Base-by-base conservation (phyloP, 306 rosid genomes). In the Vigna nakashimae region DNA sequence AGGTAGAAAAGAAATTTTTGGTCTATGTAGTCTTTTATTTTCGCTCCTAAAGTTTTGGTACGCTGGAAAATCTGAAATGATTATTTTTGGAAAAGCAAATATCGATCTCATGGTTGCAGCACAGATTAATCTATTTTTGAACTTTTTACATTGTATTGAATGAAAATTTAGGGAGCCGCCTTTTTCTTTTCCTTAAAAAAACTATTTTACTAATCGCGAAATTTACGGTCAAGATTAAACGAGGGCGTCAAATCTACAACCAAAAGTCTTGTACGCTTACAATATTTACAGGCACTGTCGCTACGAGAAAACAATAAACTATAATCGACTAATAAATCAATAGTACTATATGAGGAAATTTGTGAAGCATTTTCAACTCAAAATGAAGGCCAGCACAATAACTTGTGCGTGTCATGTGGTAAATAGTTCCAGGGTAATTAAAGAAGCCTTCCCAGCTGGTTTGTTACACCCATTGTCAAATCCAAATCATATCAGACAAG, bases 1-100 rank as follows among this genome's bases (percentile, higher is more conserved):
- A 40, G 22, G 62, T 48, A 26, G 30, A 49, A 6, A 34, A 60
- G 63, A 63, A 38, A 24, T 26, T 13, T 8, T 45, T 17, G 64
- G 50, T 43, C 60, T 66, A 9, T 34, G 71, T 17, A 6, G 60
- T 45, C 46, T 56, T 74, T 43, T 7, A 48, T 46, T 46, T 59
- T 59, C 18, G 30, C 24, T 30, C 69, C 58, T 18, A 22, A 22
- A 69, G 9, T 75, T 75, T 81, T 68, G 66, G 28, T 60, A 34
- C 3, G 3, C 11, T 12, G 55, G 6, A 73, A 42, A 52, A 45
- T 64, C 26, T 80, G 73, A 51, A 28, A 40, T 55, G 30, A 30
- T 65, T 17, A 30, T 55, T 55, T 14, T 28, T 45, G 64, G 49
- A 66, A 74, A 66, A 67, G 34, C 15, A 73, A 53, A 51, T 38